Conservation (phyloP, 176 grass and related monocot species). For the Juncus effusus region DNA sequence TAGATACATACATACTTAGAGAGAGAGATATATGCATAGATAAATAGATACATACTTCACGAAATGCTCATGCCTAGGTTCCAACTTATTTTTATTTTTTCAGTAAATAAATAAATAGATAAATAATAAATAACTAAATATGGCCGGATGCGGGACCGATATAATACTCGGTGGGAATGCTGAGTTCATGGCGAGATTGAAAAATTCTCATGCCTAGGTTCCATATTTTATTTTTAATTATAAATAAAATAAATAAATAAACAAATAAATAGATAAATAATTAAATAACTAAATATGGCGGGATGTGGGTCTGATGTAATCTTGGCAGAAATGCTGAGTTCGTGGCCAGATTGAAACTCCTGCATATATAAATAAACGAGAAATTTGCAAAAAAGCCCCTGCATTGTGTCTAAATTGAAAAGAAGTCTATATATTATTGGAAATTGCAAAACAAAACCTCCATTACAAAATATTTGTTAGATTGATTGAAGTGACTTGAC, state of each 20-base stretch:
- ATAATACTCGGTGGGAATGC: constrained; percentile 98
- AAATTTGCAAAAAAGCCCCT: too few relatives aligned
- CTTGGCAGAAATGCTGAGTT: constrained; percentile 97
- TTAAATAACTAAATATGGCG: constrained; percentile 54
- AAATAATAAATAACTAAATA: constrained; percentile 36
- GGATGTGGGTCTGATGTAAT: constrained; percentile 96
- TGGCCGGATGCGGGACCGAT: constrained; percentile 97
- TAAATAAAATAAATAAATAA: too few relatives aligned
- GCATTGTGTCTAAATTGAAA: too few relatives aligned
- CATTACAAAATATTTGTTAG: too few relatives aligned
- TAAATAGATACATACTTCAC: constrained; percentile 47
- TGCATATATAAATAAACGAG: too few relatives aligned
- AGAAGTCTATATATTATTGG: too few relatives aligned
- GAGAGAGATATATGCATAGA: neutral
- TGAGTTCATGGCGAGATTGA: constrained; percentile 96
- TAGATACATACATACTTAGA: too few relatives aligned
- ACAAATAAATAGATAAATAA: constrained; percentile 1
- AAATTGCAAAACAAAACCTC: too few relatives aligned
- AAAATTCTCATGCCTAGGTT: constrained; percentile 97
- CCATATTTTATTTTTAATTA: constrained; percentile 16
- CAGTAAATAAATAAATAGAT: constrained; percentile 11
- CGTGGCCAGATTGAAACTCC: constrained; percentile 23
- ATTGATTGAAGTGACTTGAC: too few relatives aligned
- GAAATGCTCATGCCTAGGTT: constrained; percentile 96
- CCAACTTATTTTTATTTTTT: constrained; percentile 17